Evolutionary conservation across 768 basidiomycete species (phyloP).

Genomic region (Hericium erinaceus): DNA sequence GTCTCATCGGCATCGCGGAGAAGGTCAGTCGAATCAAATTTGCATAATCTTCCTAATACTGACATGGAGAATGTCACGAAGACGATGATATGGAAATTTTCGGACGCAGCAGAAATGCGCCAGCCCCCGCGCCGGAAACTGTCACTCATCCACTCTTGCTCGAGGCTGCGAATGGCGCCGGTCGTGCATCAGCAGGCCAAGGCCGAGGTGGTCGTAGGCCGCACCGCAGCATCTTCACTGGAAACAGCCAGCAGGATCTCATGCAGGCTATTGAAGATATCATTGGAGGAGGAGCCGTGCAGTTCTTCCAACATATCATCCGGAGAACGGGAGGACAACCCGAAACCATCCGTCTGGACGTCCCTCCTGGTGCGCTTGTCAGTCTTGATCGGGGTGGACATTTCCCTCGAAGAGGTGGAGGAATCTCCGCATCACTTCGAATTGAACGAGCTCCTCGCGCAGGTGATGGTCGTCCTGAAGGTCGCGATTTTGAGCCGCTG

Average conservation of each 20-base stretch:
- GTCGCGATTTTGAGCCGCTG: constrained; percentile 66
- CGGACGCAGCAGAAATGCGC: constrained; percentile 46
- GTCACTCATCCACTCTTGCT: constrained; percentile 77
- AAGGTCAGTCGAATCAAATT: constrained; percentile 1
- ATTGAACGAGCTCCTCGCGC: constrained; percentile 43
- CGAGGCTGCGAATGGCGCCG: constrained; percentile 42
- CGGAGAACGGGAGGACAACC: constrained; percentile 37
- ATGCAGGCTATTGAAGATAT: constrained; percentile 74
- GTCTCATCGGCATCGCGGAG: constrained; percentile 10
- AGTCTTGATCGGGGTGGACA: constrained; percentile 42
- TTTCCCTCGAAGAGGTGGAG: constrained; percentile 35
- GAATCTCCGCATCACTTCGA: constrained; percentile 48
- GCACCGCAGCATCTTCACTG: constrained; percentile 40
- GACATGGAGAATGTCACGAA: not conserved
- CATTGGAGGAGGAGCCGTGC: constrained; percentile 72
- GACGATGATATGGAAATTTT: constrained; percentile 56
- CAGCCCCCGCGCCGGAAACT: constrained; percentile 51
- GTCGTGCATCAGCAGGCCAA: constrained; percentile 35
- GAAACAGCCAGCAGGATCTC: constrained; percentile 39
- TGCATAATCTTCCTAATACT: not conserved
- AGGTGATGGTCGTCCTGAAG: constrained; percentile 32
- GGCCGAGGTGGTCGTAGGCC: constrained; percentile 28
- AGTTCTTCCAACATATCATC: constrained; percentile 78
- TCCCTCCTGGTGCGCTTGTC: constrained; percentile 55
- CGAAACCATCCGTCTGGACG: constrained; percentile 71